Percentiles rank a stretch among this genome's conserved stretches.
Conservation (phyloP, 306 rosid genomes). For the Dryas drummondii region DNA sequence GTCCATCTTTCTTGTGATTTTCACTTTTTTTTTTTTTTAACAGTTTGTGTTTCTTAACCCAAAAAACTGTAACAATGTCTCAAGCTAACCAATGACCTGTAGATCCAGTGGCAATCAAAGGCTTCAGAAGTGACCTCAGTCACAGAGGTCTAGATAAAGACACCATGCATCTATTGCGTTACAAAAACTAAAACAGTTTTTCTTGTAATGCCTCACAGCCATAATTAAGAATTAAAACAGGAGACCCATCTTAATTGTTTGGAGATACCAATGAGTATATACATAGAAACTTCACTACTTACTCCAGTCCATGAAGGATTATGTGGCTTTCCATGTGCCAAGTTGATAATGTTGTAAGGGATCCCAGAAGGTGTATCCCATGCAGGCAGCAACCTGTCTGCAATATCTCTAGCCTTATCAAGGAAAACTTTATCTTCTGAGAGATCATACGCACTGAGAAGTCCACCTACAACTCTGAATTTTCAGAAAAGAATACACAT, state of each 20-base stretch:
- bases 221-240: constrained; percentile 11
- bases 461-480: constrained; percentile 97
- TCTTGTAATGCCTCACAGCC: background rate
- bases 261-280: constrained; percentile 21
- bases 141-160: constrained; percentile 5
- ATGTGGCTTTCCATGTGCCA: constrained; percentile 77
- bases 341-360: constrained; percentile 88
- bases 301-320: constrained; percentile 97
- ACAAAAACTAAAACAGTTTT: background rate
- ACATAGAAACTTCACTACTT: constrained; percentile 35
- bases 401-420: constrained; percentile 85
- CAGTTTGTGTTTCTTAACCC: background rate
- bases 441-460: constrained; percentile 96
- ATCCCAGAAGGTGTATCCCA: constrained; percentile 93
- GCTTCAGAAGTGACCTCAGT: constrained; percentile 25
- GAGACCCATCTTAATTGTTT: background rate
- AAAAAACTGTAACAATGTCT: constrained; percentile 13
- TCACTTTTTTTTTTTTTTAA: background rate
- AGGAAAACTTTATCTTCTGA: constrained; percentile 89
- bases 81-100: constrained; percentile 4
- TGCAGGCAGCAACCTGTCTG: constrained; percentile 94
- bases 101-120: constrained; percentile 16
- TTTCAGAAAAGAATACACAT: constrained; percentile 30
- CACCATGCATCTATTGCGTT: background rate
- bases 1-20: background rate